Base-by-base conservation (phyloP, 2,329 filamentous ascomycete genomes). In the Colletotrichum somersetense region DNA sequence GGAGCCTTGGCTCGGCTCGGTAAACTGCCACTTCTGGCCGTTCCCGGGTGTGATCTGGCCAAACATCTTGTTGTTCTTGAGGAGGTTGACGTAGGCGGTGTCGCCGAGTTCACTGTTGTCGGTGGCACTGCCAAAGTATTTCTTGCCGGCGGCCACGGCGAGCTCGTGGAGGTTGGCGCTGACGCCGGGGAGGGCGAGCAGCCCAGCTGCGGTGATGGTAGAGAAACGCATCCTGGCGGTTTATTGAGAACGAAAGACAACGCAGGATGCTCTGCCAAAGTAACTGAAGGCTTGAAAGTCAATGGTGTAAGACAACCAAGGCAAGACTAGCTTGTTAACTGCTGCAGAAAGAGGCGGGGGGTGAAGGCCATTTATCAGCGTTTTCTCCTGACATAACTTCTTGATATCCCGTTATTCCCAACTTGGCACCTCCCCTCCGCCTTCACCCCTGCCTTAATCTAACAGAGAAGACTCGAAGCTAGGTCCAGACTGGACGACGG, bases 31-130 rank as follows among this genome's bases (percentile, higher is more conserved):
- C 84, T 89, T 87, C 79, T 90, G 87, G 3, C 86, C 85, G 78
- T 93, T 93, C 61, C 87, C 88, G 0, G 90, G 89, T 0, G 90
- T 91, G 35, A 91, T 84, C 78, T 90, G 87, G 42, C 91, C 91
- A 76, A 92, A 92, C 79, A 91, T 83, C 64, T 84, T 81, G 76
- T 91, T 89, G 77, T 89, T 82, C 69, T 83, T 84, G 55, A 91
- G 80, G 73, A 90, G 87, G 7, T 80, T 78, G 58, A 82, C 80
- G 79, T 92, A 93, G 38, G 84, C 76, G 16, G 80, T 77, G 79
- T 92, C 88, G 78, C 74, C 88, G 50, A 73, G 63, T 52, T 70
- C 86, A 2, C 79, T 78, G 70, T 91, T 91, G 78, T 92, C 89
- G 53, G 89, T 89, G 1, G 91, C 90, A 1, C 89, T 88, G 66